These are phyloP conservation scores for Ustilago sp. DNA, from an alignment of 1,284 basidiomycete genomes.

Conservation along the genomic window DNA sequence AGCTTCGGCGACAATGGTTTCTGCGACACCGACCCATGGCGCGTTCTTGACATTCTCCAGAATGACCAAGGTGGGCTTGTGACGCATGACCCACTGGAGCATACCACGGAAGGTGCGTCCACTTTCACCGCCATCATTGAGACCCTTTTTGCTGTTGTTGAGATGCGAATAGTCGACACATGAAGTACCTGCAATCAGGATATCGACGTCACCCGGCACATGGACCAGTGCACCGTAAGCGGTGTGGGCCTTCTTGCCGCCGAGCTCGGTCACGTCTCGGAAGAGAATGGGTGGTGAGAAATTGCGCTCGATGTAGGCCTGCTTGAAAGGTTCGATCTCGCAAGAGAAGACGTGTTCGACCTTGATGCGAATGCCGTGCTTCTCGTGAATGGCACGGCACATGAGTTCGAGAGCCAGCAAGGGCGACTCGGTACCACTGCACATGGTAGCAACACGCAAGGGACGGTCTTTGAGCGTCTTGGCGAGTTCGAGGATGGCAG, in stretches of 20 bases:
- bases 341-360: slow-evolving; percentile 96
- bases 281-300: slow-evolving; percentile 89
- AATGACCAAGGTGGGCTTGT: slow-evolving; percentile 88
- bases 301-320: slow-evolving; percentile 96
- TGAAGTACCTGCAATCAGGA: slow-evolving; percentile 88
- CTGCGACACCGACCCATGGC: slow-evolving; percentile 83
- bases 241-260: slow-evolving; percentile 74
- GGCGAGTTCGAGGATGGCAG: slow-evolving; percentile 71
- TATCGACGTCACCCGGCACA: slow-evolving; percentile 89
- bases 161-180: slow-evolving; percentile 96
- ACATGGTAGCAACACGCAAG: slow-evolving; percentile 95
- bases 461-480: slow-evolving; percentile 82
- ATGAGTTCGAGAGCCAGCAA: slow-evolving; percentile 89
- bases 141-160: slow-evolving; percentile 87
- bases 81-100: slow-evolving; percentile 89
- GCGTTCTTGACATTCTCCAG: slow-evolving; percentile 93
- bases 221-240: slow-evolving; percentile 87
- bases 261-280: slow-evolving; percentile 92
- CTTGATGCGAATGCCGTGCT: slow-evolving; percentile 77
- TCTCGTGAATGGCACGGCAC: slow-evolving; percentile 78
- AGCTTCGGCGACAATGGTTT: slow-evolving; percentile 78
- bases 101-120: slow-evolving; percentile 73
- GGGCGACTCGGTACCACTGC: slow-evolving; percentile 94
- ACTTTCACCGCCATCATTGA: slow-evolving; percentile 64
- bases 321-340: slow-evolving; percentile 98